Conservation (phyloP, 306 rosid species). For the Cucumis sativus region DNA sequence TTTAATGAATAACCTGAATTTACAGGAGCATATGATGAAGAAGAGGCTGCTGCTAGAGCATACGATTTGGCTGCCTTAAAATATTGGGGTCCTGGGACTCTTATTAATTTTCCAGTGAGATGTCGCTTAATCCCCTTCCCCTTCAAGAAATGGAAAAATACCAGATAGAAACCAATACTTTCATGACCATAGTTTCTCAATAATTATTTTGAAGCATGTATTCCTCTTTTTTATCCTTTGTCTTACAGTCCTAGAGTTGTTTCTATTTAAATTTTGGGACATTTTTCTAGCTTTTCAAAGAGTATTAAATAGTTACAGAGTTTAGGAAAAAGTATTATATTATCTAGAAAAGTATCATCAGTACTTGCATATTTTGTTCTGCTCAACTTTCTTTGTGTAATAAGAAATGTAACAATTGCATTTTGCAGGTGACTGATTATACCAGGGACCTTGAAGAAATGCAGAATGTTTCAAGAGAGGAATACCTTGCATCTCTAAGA, state of each 20-base stretch:
- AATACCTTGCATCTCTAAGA: conserved; percentile 89
- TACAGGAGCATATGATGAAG: conserved; percentile 95
- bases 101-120: conserved; percentile 92
- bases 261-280: not conserved
- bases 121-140: not conserved
- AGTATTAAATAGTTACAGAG: not conserved
- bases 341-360: not conserved
- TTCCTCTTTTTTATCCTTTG: not conserved
- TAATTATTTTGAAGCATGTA: not conserved
- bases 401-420: not conserved
- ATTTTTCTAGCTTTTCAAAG: not conserved
- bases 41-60: conserved; percentile 99
- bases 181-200: not conserved
- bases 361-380: not conserved
- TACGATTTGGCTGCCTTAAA: conserved; percentile 97
- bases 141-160: not conserved
- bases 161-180: not conserved
- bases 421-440: conserved; percentile 85
- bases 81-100: conserved; percentile 99
- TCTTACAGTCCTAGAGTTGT: not conserved
- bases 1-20: conserved; percentile 8
- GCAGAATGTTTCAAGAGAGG: conserved; percentile 93
- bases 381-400: not conserved
- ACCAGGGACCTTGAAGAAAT: conserved; percentile 96
- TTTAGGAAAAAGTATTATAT: not conserved